These are phyloP conservation scores for Crithidia thermophila DNA, from an alignment of 208 protist genomes.

Conservation along the genomic window DNA sequence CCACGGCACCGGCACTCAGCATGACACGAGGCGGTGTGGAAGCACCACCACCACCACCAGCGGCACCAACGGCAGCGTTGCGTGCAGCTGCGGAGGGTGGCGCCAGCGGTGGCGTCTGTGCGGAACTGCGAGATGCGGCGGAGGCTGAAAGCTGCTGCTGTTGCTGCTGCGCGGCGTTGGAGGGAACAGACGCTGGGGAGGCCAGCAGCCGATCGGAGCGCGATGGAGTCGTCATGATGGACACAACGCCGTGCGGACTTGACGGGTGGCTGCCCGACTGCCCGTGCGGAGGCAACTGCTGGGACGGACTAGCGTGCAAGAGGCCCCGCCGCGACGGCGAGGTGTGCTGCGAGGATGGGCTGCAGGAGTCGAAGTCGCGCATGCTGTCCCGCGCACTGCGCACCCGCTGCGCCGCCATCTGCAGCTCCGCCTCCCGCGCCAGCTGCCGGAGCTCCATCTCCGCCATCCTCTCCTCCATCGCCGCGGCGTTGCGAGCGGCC, in stretches of 20 bases:
- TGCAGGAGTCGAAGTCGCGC: conserved; percentile 34
- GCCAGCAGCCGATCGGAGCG: background rate
- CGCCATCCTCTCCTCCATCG: conserved; percentile 45
- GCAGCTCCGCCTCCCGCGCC: conserved; percentile 44
- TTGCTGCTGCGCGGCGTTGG: conserved; percentile 1
- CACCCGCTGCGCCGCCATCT: conserved; percentile 36
- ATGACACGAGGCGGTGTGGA: conserved; percentile 24
- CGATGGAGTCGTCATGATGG: conserved; percentile 11
- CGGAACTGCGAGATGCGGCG: background rate
- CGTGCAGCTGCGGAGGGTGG: background rate
- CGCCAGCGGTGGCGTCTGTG: conserved; percentile 23
- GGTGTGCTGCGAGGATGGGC: conserved; percentile 19
- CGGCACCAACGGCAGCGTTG: background rate
- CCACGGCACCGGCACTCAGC: conserved; percentile 7
- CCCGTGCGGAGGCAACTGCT: conserved; percentile 4
- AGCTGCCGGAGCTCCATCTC: conserved; percentile 48
- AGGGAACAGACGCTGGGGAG: background rate
- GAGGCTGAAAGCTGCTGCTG: background rate
- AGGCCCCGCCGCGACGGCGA: conserved; percentile 10
- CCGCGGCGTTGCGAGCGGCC: conserved; percentile 35
- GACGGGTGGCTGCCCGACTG: background rate
- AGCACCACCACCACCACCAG: background rate
- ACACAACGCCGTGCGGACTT: background rate
- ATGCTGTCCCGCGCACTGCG: conserved; percentile 27
- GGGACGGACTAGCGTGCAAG: background rate